Evolutionary conservation across 768 basidiomycete genomes (phyloP), one percentile per base, ranked within the genome.

Genomic region (Leccinum subtestaceum): DNA sequence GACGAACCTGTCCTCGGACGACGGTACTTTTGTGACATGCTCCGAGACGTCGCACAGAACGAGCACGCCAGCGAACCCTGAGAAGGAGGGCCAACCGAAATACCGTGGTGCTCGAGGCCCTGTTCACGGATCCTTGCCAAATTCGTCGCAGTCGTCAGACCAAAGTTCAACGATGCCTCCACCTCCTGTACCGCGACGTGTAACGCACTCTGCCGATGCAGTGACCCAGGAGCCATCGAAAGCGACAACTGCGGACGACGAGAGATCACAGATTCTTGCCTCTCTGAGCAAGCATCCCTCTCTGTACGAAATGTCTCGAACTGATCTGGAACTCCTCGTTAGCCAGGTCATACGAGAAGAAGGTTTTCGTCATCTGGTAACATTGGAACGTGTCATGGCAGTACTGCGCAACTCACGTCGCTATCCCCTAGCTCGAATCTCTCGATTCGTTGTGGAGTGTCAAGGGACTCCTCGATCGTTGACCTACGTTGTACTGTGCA

Each of bases 341-440:
- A 77, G 80, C 11, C 79, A 84, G 27, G 79, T 90, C 23, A 77
- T 91, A 17, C 81, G 84, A 55, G 89, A 91, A 69, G 85, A 94
- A 54, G 85, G 92, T 7, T 93, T 97, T 67, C 72, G 80, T 12
- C 80, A 82, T 62, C 78, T 98, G 82, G 93, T 91, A 65, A 60
- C 82, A 32, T 10, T 29, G 55, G 57, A 62, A 45, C 9, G 21
- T 3, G 15, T 51, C 27, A 25, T 40, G 29, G 34, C 17, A 43
- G 17, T 54, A 21, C 36, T 19, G 25, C 15, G 15, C n/a, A 23
- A 62, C 64, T 70, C 52, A 72, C 40, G 31, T 51, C 25, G 47
- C 57, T 36, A 34, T 56, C 49, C 50, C 45, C n/a, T 62, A 87
- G 86, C 77, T 88, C 40, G 79, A 82, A 58, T 75, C 72, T 10